These are phyloP conservation scores for Yamadazyma aaseri DNA, from an alignment of 1,139 yeast species.

Conservation along the genomic window DNA sequence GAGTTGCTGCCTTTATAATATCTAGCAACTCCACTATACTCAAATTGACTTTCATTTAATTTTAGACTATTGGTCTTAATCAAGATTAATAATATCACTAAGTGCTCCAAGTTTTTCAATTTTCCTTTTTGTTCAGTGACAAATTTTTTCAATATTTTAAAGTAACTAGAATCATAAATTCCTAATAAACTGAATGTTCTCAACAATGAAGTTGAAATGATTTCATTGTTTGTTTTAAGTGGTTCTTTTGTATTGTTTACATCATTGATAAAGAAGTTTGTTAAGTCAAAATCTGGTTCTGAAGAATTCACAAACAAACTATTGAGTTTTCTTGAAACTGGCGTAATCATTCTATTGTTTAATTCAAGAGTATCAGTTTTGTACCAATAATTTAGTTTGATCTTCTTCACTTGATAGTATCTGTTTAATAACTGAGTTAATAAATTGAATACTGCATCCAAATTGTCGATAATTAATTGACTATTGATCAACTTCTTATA, in stretches of 20 bases:
- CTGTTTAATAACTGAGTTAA: conserved; percentile 76
- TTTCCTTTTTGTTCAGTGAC: conserved; percentile 17
- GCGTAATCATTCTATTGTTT: conserved; percentile 53
- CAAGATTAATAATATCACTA: conserved; percentile 49
- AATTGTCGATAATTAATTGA: conserved; percentile 44
- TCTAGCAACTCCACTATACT: conserved; percentile 35
- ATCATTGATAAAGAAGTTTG: conserved; percentile 29
- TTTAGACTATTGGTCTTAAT: conserved; percentile 29
- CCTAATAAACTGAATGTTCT: conserved; percentile 59
- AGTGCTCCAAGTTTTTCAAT: conserved; percentile 26
- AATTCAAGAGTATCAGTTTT: conserved; percentile 47
- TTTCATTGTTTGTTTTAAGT: conserved; percentile 40
- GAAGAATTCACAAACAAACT: conserved; percentile 31
- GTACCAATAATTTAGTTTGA: conserved; percentile 61
- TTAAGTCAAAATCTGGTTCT: conserved; percentile 31
- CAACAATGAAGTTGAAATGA: conserved; percentile 58
- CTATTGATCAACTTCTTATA: conserved; percentile 56
- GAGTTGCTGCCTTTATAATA: conserved; percentile 28
- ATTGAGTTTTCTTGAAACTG: conserved; percentile 27
- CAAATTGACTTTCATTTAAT: conserved; percentile 29
- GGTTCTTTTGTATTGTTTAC: conserved; percentile 15
- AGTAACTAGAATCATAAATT: conserved; percentile 59
- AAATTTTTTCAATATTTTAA: conserved; percentile 47
- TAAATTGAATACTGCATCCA: conserved; percentile 64
- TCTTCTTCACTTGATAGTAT: conserved; percentile 77